A percentile compares a stretch with the other conserved stretches of the same genome.
phyloP scores from a whole-genome alignment of 2,329 filamentous ascomycete genomes.

The Botryotinia globosa region DNA sequence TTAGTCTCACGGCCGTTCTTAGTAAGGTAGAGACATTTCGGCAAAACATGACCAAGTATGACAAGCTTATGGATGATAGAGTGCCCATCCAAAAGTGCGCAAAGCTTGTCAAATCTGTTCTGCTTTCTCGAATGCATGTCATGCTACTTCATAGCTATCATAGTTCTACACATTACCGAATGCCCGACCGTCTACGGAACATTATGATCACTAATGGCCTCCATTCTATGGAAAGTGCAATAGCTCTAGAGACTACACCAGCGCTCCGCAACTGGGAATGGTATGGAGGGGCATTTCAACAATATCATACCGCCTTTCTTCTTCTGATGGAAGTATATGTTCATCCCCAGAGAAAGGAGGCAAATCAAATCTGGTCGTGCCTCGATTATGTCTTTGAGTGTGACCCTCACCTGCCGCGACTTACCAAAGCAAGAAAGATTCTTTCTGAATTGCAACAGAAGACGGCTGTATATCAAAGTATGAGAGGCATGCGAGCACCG shows the following conservation, averaged over 20 bases:
- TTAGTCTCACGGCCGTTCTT: slow-evolving; percentile 61
- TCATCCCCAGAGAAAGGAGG: slow-evolving; percentile 45
- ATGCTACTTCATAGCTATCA: slow-evolving; percentile 67
- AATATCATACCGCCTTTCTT: slow-evolving; percentile 69
- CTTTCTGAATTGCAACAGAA: slow-evolving; percentile 61
- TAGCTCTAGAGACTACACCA: slow-evolving; percentile 52
- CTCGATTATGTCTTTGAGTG: slow-evolving; percentile 67
- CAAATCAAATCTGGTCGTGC: slow-evolving; percentile 66
- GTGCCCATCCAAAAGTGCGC: slow-evolving; percentile 62
- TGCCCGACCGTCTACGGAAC: slow-evolving; percentile 62
- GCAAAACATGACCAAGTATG: slow-evolving; percentile 62
- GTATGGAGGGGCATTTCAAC: slow-evolving; percentile 69
- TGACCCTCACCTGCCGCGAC: slow-evolving; percentile 49
- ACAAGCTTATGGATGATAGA: slow-evolving; percentile 57
- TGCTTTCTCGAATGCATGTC: slow-evolving; percentile 61
- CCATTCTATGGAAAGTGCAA: slow-evolving; percentile 52
- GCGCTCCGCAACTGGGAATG: slow-evolving; percentile 60
- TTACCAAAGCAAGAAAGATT: slow-evolving; percentile 59
- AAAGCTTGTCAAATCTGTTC: slow-evolving; percentile 61
- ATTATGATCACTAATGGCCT: slow-evolving; percentile 62
- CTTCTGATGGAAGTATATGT: slow-evolving; percentile 65
- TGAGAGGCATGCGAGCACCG: slow-evolving; percentile 57
- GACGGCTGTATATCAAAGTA: slow-evolving; percentile 55
- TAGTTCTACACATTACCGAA: slow-evolving; percentile 37
- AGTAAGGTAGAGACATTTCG: slow-evolving; percentile 68